phyloP scores from a whole-genome alignment of 2,329 filamentous ascomycete species.

The Penicillium sp. region DNA sequence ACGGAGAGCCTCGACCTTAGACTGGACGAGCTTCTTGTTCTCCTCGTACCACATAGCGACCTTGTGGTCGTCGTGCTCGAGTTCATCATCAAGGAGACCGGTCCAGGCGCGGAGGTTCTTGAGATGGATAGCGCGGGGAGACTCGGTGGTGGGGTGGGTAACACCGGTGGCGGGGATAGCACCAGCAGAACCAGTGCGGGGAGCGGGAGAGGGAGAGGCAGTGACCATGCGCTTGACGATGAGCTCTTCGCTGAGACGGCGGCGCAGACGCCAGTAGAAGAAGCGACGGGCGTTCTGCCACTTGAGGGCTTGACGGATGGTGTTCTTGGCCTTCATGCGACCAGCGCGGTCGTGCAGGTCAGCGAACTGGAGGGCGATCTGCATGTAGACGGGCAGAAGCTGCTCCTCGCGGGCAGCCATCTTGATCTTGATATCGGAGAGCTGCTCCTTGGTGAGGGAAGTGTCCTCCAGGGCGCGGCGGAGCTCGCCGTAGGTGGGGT shows the following conservation, averaged over 20 bases:
- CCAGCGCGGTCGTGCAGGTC: slow-evolving; percentile 96
- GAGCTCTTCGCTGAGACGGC: slow-evolving; percentile 95
- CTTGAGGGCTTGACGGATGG: slow-evolving; percentile 78
- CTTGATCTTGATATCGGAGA: slow-evolving; percentile 76
- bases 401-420: slow-evolving; percentile 83
- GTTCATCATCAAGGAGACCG: slow-evolving; percentile 64
- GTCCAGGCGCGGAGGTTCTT: slow-evolving; percentile 81
- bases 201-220: slow-evolving; percentile 41
- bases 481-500: slow-evolving; percentile 77
- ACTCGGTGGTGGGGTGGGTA: slow-evolving; percentile 35
- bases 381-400: slow-evolving; percentile 86
- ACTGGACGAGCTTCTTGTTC: slow-evolving; percentile 77
- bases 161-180: slow-evolving; percentile 44
- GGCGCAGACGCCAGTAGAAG: slow-evolving; percentile 99
- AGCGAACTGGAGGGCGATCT: slow-evolving; percentile 95
- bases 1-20: slow-evolving; percentile 84
- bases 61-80: slow-evolving; percentile 74
- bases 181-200: slow-evolving; percentile 35
- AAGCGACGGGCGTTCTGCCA: slow-evolving; percentile 91
- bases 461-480: slow-evolving; percentile 74
- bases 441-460: slow-evolving; percentile 69
- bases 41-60: slow-evolving; percentile 96
- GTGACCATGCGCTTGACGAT: slow-evolving; percentile 83
- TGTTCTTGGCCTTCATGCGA: slow-evolving; percentile 97
- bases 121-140: slow-evolving; percentile 66